These are phyloP conservation scores for Cordyceps cicadae DNA, from an alignment of 2,329 filamentous ascomycete species.

Conservation along the genomic window DNA sequence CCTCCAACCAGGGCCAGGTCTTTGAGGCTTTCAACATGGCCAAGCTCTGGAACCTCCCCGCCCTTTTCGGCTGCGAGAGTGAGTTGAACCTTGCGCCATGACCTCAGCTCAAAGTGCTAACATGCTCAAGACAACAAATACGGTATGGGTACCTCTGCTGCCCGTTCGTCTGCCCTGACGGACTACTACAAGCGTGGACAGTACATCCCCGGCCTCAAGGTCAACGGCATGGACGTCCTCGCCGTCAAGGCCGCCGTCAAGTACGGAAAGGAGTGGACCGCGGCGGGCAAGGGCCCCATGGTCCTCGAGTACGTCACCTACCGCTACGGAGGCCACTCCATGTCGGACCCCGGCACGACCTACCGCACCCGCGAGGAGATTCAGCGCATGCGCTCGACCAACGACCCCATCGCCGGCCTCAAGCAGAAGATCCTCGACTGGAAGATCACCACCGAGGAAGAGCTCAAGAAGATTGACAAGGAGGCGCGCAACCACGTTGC, in stretches of 20 bases:
- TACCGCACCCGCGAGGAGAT: constrained; percentile 99
- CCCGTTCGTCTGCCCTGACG: constrained; percentile 87
- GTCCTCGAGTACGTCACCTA: constrained; percentile 99
- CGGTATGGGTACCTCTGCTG: constrained; percentile 96
- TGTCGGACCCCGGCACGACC: constrained; percentile 98
- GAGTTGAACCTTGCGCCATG: constrained; percentile 32
- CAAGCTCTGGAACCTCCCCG: constrained; percentile 94
- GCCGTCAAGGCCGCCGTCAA: constrained; percentile 94
- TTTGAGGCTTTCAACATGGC: constrained; percentile 99
- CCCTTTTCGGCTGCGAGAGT: constrained; percentile 98
- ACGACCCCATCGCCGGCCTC: constrained; percentile 94
- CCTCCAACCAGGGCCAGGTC: constrained; percentile 97
- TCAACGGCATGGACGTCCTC: constrained; percentile 99
- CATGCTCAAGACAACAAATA: constrained; percentile 86
- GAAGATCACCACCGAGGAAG: constrained; percentile 83
- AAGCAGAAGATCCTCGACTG: constrained; percentile 98
- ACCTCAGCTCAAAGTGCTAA: constrained; percentile 11
- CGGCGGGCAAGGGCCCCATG: constrained; percentile 77
- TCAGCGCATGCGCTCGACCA: constrained; percentile 97
- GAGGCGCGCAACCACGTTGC: constrained; percentile 78
- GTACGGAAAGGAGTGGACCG: constrained; percentile 84
- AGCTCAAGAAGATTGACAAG: constrained; percentile 95
- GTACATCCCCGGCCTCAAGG: constrained; percentile 98
- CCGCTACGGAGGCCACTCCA: constrained; percentile 98
- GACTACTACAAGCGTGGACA: constrained; percentile 99